These are phyloP conservation scores for Populus hybrid DNA, from an alignment of 441 rosid species.

Conservation along the genomic window DNA sequence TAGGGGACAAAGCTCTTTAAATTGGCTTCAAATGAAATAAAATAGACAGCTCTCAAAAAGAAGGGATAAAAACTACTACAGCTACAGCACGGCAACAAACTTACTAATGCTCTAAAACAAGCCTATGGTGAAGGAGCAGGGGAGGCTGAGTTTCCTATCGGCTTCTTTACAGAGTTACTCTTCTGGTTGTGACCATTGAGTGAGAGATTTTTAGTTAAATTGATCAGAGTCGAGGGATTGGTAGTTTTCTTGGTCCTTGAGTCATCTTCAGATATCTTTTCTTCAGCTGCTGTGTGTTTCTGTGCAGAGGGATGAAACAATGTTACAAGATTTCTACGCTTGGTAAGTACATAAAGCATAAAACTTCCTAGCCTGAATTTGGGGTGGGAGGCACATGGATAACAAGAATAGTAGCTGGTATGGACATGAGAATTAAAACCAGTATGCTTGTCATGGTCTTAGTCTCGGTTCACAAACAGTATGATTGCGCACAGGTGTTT, in stretches of 20 bases:
- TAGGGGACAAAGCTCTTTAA: background rate
- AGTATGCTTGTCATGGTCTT: background rate
- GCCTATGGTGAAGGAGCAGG: constrained; percentile 19
- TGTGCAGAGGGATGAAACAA: background rate
- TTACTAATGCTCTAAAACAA: background rate
- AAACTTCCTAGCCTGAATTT: background rate
- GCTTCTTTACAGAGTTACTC: constrained; percentile 23
- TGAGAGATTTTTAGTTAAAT: constrained; percentile 50
- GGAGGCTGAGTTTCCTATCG: constrained; percentile 19
- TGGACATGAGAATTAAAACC: background rate
- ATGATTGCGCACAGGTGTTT: background rate
- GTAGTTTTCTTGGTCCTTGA: constrained; percentile 13
- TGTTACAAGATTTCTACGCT: background rate
- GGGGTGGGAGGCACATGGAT: background rate
- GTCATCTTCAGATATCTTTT: constrained; percentile 23
- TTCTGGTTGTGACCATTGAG: constrained; percentile 30
- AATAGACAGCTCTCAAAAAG: background rate
- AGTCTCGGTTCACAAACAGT: background rate
- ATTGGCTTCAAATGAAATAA: background rate
- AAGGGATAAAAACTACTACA: background rate
- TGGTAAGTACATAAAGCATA: too few relatives aligned
- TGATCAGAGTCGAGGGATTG: constrained; percentile 38
- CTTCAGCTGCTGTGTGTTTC: constrained; percentile 18
- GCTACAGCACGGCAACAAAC: background rate
- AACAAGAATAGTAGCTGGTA: background rate